These are phyloP conservation scores for Atkinsonella hypoxylon DNA, from an alignment of 2,329 filamentous ascomycete genomes.

Conservation along the genomic window DNA sequence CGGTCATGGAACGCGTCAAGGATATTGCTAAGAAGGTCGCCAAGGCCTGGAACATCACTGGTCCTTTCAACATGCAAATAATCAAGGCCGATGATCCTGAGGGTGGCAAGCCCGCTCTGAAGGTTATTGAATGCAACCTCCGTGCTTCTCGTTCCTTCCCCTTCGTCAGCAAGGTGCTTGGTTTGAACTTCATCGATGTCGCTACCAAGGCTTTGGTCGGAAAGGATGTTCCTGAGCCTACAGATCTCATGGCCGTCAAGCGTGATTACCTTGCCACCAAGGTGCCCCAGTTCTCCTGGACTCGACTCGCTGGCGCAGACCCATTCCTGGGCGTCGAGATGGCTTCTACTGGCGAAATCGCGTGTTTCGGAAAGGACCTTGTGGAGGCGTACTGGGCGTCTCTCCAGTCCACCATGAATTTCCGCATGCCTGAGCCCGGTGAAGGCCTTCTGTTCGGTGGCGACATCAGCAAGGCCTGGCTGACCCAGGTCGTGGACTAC, in stretches of 20 bases:
- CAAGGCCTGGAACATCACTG: constrained; percentile 92
- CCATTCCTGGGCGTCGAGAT: constrained; percentile 98
- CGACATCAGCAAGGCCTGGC: constrained; percentile 57
- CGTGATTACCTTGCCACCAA: constrained; percentile 93
- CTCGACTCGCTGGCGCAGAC: constrained; percentile 89
- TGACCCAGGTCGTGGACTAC: constrained; percentile 75
- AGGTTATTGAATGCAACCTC: constrained; percentile 97
- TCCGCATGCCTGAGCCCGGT: constrained; percentile 87
- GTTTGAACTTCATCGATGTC: constrained; percentile 91
- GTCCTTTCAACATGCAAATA: constrained; percentile 99
- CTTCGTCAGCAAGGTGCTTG: constrained; percentile 94
- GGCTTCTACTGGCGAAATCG: constrained; percentile 94
- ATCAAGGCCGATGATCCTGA: constrained; percentile 79
- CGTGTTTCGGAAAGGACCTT: constrained; percentile 93
- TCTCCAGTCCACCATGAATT: constrained; percentile 97
- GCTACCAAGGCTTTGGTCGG: constrained; percentile 87
- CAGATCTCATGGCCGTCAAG: constrained; percentile 79
- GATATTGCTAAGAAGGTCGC: constrained; percentile 94
- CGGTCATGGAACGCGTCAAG: constrained; percentile 77
- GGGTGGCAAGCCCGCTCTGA: constrained; percentile 64
- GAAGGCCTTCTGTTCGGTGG: constrained; percentile 94
- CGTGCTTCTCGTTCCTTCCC: constrained; percentile 96
- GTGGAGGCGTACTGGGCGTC: constrained; percentile 97
- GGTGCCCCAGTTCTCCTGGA: constrained; percentile 98
- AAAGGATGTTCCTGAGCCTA: constrained; percentile 70